A percentile compares a stretch with the other conserved stretches of the same genome.
Conservation (phyloP, 345 rosid genomes). For the Passiflora organensis region DNA sequence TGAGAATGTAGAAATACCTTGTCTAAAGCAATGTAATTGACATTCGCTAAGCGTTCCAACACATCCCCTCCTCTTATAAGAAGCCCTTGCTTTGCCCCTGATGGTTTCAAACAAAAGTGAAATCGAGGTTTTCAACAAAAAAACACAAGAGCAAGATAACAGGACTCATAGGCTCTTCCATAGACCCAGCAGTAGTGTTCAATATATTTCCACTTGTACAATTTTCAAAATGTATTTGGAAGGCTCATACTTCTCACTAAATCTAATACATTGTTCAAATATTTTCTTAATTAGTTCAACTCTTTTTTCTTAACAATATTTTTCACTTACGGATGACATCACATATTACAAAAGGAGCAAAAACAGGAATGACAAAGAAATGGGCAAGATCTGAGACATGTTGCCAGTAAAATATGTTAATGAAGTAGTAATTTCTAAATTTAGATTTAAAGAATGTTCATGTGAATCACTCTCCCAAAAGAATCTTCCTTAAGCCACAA, state of each 20-base stretch:
- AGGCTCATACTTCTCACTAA: not conserved
- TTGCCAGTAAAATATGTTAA: no score
- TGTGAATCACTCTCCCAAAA: not conserved
- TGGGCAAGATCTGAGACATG: no score
- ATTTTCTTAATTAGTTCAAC: no score
- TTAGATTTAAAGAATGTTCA: not conserved
- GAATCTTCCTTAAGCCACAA: not conserved
- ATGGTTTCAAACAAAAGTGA: constrained; percentile 22
- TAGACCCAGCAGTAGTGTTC: constrained; percentile 4
- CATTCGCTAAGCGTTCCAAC: constrained; percentile 77
- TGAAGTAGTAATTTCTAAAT: no score
- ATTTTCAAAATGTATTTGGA: constrained; percentile 3
- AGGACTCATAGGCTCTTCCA: not conserved
- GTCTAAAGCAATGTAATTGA: constrained; percentile 75
- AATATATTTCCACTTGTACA: not conserved
- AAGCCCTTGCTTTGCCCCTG: constrained; percentile 95
- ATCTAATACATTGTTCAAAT: no score
- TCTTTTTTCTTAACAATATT: no score
- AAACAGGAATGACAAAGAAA: no score
- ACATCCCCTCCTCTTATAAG: constrained; percentile 97
- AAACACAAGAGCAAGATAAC: constrained; percentile 1
- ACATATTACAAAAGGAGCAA: no score
- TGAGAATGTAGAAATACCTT: constrained; percentile 46
- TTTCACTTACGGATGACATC: no score
- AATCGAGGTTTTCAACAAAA: constrained; percentile 4